These are phyloP conservation scores for Chlorella variabilis DNA, from an alignment of 163 green algal genomes.

Conservation along the genomic window DNA sequence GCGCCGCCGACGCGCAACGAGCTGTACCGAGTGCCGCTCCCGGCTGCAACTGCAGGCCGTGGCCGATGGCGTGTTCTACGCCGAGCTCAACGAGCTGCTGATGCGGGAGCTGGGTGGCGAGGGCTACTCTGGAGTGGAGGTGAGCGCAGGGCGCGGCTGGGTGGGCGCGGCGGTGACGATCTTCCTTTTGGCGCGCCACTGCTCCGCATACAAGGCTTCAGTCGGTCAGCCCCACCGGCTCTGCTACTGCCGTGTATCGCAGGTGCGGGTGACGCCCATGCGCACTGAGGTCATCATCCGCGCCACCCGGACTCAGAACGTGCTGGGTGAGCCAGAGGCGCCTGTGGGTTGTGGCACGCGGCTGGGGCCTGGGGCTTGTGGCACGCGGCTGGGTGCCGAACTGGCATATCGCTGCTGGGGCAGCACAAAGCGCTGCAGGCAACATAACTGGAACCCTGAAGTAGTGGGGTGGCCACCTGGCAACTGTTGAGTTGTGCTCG, in stretches of 20 bases:
- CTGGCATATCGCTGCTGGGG: no score
- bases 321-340: conserved; percentile 96
- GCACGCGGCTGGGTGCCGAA: no score
- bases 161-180: neutral
- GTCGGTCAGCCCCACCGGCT: neutral
- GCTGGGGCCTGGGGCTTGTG: no score
- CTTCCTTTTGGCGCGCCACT: neutral
- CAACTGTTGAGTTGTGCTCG: no score
- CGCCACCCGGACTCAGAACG: conserved; percentile 97
- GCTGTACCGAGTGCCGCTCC: neutral
- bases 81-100: conserved; percentile 99
- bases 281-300: conserved; percentile 99
- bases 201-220: no score
- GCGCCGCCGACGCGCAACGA: no score
- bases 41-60: conserved; percentile 84
- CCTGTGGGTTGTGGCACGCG: no score
- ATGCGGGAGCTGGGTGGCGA: conserved; percentile 88
- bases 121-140: conserved; percentile 99
- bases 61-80: conserved; percentile 99
- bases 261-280: conserved; percentile 94
- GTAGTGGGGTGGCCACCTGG: no score
- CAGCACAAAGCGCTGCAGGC: no score
- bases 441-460: no score
- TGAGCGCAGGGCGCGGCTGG: neutral
- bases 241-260: neutral